Evolutionary conservation across 169 alveolate species (phyloP).

Genomic region (Plasmodium inui): DNA sequence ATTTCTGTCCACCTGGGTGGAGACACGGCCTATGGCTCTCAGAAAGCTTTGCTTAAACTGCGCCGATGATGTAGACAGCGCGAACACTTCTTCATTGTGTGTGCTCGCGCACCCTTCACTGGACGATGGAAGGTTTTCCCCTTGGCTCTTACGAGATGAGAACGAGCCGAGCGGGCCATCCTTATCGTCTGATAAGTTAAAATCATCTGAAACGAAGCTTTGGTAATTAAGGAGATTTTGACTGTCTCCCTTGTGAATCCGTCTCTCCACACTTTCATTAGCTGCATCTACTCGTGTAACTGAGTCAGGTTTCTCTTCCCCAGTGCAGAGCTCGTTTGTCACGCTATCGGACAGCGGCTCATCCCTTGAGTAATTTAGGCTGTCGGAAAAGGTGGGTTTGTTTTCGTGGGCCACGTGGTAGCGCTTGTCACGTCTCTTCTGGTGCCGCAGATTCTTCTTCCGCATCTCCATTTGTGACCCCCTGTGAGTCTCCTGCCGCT

Average conservation of each 20-base stretch:
- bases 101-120: background rate
- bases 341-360: background rate
- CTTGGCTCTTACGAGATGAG: background rate
- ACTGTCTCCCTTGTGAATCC: background rate
- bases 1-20: background rate
- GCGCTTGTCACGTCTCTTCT: background rate
- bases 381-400: background rate
- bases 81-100: conserved; percentile 17
- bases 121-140: background rate
- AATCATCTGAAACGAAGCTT: conserved; percentile 3
- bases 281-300: background rate
- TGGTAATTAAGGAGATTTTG: background rate
- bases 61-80: conserved; percentile 19
- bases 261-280: background rate
- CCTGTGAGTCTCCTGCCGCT: background rate
- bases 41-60: conserved; percentile 10
- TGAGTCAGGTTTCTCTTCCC: background rate
- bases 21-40: background rate
- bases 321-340: background rate
- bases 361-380: conserved; percentile 14
- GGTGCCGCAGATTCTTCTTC: background rate
- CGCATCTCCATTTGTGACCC: background rate
- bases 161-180: background rate
- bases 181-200: background rate
- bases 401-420: background rate